These are phyloP conservation scores for Heliocybe sulcata DNA, from an alignment of 1,284 basidiomycete species.

Conservation along the genomic window DNA sequence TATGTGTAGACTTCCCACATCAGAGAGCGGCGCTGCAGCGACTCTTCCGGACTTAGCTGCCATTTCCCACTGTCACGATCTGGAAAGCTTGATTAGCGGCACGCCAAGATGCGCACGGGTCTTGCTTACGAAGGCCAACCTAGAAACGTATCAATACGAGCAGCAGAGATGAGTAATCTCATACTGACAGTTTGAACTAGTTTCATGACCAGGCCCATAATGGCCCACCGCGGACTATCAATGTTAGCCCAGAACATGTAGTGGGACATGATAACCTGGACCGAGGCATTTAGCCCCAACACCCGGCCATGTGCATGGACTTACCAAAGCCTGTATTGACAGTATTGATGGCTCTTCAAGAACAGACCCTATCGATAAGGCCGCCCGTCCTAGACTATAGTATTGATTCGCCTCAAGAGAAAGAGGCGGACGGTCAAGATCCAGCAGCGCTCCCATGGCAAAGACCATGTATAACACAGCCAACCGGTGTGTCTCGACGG, in stretches of 20 bases:
- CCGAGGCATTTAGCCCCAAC: constrained; percentile 18
- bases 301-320: constrained; percentile 18
- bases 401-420: constrained; percentile 44
- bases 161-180: background rate
- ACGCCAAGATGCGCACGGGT: constrained; percentile 1
- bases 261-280: constrained; percentile 60
- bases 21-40: constrained; percentile 50
- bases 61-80: constrained; percentile 67
- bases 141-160: constrained; percentile 19
- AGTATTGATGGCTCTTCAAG: constrained; percentile 55
- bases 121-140: constrained; percentile 57
- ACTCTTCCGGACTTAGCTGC: constrained; percentile 52
- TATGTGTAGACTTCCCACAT: constrained; percentile 62
- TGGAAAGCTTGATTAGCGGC: constrained; percentile 9
- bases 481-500: constrained; percentile 56
- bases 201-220: constrained; percentile 64
- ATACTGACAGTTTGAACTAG: constrained; percentile 57
- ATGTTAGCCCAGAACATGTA: constrained; percentile 64
- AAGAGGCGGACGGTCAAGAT: constrained; percentile 43
- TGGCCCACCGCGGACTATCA: constrained; percentile 57
- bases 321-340: constrained; percentile 58
- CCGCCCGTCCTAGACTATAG: constrained; percentile 53
- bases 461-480: constrained; percentile 71
- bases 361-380: constrained; percentile 51
- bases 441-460: constrained; percentile 68